phyloP scores from a whole-genome alignment of 768 basidiomycete genomes.

The Leccinum truebloodii region DNA sequence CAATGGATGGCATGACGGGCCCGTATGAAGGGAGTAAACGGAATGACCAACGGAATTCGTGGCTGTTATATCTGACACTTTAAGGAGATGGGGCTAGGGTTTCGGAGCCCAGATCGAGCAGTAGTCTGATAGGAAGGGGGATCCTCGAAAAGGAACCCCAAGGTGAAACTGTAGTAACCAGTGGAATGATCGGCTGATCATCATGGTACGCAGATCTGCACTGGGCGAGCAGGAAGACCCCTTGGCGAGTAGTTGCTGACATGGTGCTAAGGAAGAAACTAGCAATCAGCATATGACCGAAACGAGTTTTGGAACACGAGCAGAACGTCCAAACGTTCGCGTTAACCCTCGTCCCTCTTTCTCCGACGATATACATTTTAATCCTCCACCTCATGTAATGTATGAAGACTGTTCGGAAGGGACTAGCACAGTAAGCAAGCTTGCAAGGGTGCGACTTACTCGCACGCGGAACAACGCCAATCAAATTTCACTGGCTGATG shows the following conservation, averaged over 20 bases:
- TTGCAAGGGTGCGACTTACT: not conserved
- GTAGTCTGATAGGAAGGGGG: not conserved
- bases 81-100: not conserved
- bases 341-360: not conserved
- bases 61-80: not conserved
- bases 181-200: not conserved
- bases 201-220: not conserved
- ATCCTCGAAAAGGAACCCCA: not conserved
- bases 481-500: not conserved
- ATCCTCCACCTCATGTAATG: not conserved
- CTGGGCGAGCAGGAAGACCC: not conserved
- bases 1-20: constrained; percentile 4
- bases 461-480: not conserved
- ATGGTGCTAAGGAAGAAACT: not conserved
- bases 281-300: not conserved
- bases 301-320: not conserved
- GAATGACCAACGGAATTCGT: no score
- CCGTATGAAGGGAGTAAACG: not conserved
- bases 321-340: not conserved
- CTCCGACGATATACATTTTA: not conserved
- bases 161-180: not conserved
- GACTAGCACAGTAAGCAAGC: not conserved
- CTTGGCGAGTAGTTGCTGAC: not conserved
- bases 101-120: no score
- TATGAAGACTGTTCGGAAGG: not conserved